Evolutionary conservation across 2,329 filamentous ascomycete genomes (phyloP).

Genomic region (Phoma herbarum): DNA sequence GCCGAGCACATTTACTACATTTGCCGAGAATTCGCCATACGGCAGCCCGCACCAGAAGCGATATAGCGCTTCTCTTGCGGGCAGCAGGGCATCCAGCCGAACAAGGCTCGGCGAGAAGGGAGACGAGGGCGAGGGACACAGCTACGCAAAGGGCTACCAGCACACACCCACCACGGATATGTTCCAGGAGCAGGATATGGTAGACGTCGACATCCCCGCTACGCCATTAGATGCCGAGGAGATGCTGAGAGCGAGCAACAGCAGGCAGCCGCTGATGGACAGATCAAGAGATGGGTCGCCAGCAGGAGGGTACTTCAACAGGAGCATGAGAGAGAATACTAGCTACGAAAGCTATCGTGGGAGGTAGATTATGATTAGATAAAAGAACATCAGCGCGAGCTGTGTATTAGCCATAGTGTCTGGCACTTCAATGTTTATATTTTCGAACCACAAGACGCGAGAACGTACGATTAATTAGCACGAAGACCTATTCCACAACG

Average conservation of each 20-base stretch:
- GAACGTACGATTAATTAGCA: not conserved
- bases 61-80: slow-evolving; percentile 1
- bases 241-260: slow-evolving; percentile 26
- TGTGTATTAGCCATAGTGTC: not conserved
- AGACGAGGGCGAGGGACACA: slow-evolving; percentile 32
- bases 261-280: slow-evolving; percentile 31
- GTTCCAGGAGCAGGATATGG: slow-evolving; percentile 22
- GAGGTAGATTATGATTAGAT: not conserved
- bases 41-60: slow-evolving; percentile 13
- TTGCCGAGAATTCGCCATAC: slow-evolving; percentile 33
- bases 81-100: slow-evolving; percentile 32
- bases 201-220: slow-evolving; percentile 33
- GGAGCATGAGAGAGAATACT: slow-evolving; percentile 8
- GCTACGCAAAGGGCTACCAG: slow-evolving; percentile 40
- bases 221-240: slow-evolving; percentile 37
- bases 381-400: slow-evolving; percentile 7
- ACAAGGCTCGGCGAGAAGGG: slow-evolving; percentile 32
- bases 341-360: slow-evolving; percentile 15
- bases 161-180: slow-evolving; percentile 30
- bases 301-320: slow-evolving; percentile 13
- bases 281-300: slow-evolving; percentile 23
- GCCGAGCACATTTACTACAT: slow-evolving; percentile 41
- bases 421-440: slow-evolving; percentile 1
- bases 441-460: not conserved
- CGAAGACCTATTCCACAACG: not conserved